Evolutionary conservation across 2,329 filamentous ascomycete species (phyloP).

Genomic region (Colletotrichum sublineola): DNA sequence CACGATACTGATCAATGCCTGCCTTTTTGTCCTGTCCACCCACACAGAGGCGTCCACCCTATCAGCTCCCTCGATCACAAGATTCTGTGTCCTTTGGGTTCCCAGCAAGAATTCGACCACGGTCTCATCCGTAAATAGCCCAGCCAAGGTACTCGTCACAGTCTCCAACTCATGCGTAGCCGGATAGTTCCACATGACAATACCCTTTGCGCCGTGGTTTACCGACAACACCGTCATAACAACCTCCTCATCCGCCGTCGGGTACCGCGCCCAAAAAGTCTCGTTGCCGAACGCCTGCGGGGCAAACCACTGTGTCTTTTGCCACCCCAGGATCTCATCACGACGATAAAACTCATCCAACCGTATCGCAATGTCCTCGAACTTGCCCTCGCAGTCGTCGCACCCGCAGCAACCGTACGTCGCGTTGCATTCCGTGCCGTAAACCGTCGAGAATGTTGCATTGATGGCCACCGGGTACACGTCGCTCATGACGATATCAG

Average conservation of each 20-base stretch:
- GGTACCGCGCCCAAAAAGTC: slow-evolving; percentile 62
- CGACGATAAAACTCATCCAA: slow-evolving; percentile 56
- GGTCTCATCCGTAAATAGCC: slow-evolving; percentile 52
- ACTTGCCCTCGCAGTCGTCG: slow-evolving; percentile 68
- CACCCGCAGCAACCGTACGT: slow-evolving; percentile 75
- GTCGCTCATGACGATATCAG: slow-evolving; percentile 72
- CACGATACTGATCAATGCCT: slow-evolving; percentile 29
- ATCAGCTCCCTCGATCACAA: slow-evolving; percentile 28
- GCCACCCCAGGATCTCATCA: slow-evolving; percentile 59
- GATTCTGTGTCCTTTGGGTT: slow-evolving; percentile 22
- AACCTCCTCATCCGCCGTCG: slow-evolving; percentile 57
- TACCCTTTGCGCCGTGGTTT: slow-evolving; percentile 59
- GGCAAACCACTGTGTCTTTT: slow-evolving; percentile 58
- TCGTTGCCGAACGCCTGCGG: slow-evolving; percentile 64
- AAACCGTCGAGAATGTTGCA: slow-evolving; percentile 63
- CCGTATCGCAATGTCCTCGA: slow-evolving; percentile 63
- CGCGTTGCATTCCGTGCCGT: slow-evolving; percentile 68
- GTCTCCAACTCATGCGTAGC: slow-evolving; percentile 52
- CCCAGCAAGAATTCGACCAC: slow-evolving; percentile 53
- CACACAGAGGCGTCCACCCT: slow-evolving; percentile 33
- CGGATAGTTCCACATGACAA: slow-evolving; percentile 62
- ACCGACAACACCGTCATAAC: slow-evolving; percentile 61
- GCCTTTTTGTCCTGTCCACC: slow-evolving; percentile 6
- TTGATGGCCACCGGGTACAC: slow-evolving; percentile 72
- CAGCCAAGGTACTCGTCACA: slow-evolving; percentile 56